A percentile compares a stretch with the other conserved stretches of the same genome.
phyloP scores from a whole-genome alignment of 805 yeast genomes.

The Pichia eremophila region DNA sequence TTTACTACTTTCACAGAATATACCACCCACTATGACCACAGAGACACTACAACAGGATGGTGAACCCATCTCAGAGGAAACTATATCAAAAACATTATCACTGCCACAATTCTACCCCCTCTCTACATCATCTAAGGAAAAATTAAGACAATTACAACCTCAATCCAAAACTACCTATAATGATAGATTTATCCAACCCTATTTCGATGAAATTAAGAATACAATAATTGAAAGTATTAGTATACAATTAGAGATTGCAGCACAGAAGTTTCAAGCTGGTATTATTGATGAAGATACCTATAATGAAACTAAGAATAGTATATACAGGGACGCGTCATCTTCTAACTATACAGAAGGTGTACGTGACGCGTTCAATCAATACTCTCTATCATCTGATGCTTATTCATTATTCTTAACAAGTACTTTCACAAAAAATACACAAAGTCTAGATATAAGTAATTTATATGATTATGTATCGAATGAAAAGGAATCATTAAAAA shows the following conservation, averaged over 20 bases:
- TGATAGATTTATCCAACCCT: constrained; percentile 1
- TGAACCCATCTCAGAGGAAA: background rate
- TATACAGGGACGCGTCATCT: constrained; percentile 1
- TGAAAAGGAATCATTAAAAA: background rate
- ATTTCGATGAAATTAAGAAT: background rate
- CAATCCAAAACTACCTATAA: constrained; percentile 2
- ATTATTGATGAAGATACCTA: constrained; percentile 11
- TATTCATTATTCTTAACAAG: background rate
- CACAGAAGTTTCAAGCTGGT: constrained; percentile 10
- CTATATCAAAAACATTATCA: background rate
- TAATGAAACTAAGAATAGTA: constrained; percentile 5
- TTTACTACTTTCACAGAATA: too few relatives aligned
- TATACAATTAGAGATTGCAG: constrained; percentile 12
- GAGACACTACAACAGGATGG: too few relatives aligned
- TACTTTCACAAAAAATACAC: background rate
- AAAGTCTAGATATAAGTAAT: background rate
- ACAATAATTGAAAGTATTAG: constrained; percentile 9
- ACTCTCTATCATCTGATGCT: constrained; percentile 1
- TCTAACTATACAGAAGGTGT: background rate
- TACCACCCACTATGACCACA: too few relatives aligned
- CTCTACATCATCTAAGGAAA: constrained; percentile 6
- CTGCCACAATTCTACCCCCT: constrained; percentile 22
- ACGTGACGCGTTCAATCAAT: constrained; percentile 1
- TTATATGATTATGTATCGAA: constrained; percentile 16
- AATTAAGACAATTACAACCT: constrained; percentile 3